These are phyloP conservation scores for Chlorella sorokiniana DNA, from an alignment of 139 green algal genomes.

Conservation along the genomic window DNA sequence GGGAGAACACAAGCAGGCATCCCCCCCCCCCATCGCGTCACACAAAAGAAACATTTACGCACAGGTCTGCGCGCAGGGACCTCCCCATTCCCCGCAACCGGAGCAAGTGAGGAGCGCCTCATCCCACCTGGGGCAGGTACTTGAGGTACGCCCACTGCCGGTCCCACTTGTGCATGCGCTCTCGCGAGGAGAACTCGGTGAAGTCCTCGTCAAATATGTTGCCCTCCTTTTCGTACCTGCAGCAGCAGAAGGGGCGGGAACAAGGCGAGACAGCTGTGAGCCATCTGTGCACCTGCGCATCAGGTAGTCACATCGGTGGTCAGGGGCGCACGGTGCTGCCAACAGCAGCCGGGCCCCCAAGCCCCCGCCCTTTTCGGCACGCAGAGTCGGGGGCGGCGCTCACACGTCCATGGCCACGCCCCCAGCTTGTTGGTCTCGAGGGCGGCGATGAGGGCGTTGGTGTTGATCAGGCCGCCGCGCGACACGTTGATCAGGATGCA, in stretches of 20 bases:
- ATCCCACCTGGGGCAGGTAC: not conserved
- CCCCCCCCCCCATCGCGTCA: no score
- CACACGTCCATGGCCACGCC: slow-evolving; percentile 43
- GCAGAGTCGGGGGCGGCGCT: no score
- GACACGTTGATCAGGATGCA: slow-evolving; percentile 77
- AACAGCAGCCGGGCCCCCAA: not conserved
- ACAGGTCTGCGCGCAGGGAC: no score
- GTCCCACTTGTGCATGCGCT: slow-evolving; percentile 15
- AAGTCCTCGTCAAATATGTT: slow-evolving; percentile 58
- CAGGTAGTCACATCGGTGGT: not conserved
- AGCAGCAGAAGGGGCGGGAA: slow-evolving; percentile 30
- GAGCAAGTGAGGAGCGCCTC: not conserved
- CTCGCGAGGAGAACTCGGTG: not conserved
- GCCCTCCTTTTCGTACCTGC: slow-evolving; percentile 44
- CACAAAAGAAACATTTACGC: no score
- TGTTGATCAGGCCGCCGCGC: slow-evolving; percentile 80
- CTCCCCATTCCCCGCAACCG: no score
- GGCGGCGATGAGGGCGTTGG: slow-evolving; percentile 58
- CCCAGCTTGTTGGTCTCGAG: slow-evolving; percentile 64
- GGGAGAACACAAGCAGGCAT: no score
- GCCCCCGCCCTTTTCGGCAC: no score
- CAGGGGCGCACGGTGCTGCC: not conserved
- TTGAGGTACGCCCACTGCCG: not conserved
- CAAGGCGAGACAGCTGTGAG: not conserved
- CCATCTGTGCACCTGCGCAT: no score